These are phyloP conservation scores for Coccinonectria pachysandricola DNA, from an alignment of 2,329 filamentous ascomycete genomes.

Conservation along the genomic window DNA sequence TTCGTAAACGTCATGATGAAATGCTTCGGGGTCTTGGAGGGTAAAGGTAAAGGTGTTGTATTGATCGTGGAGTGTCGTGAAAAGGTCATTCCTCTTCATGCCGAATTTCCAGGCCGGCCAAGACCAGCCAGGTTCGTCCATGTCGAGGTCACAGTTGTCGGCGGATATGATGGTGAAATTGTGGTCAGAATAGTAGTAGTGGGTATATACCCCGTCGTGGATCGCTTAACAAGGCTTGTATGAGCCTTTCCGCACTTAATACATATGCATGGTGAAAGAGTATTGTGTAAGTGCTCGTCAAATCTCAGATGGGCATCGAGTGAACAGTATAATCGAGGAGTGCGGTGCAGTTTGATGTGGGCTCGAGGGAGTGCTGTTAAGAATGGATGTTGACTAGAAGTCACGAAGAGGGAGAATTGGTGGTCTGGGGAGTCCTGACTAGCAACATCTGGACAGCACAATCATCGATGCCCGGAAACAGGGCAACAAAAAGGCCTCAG, in stretches of 20 bases:
- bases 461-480: slow-evolving; percentile 14
- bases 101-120: slow-evolving; percentile 56
- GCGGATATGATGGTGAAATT: slow-evolving; percentile 7
- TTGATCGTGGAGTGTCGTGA: slow-evolving; percentile 46
- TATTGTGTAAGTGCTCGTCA: too few species aligned
- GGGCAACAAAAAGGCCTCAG: too few species aligned
- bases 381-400: too few species aligned
- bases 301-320: too few species aligned
- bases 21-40: slow-evolving; percentile 50
- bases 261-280: slow-evolving; percentile 16
- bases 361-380: slow-evolving; percentile 5
- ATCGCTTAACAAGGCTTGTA: slow-evolving; percentile 14
- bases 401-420: too few species aligned
- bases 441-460: too few species aligned
- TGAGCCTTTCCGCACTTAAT: slow-evolving; percentile 17
- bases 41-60: slow-evolving; percentile 48
- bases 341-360: slow-evolving; percentile 5
- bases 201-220: slow-evolving; percentile 12
- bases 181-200: too few species aligned
- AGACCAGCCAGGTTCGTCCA: slow-evolving; percentile 43
- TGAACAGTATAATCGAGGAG: slow-evolving; percentile 8
- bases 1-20: slow-evolving; percentile 52
- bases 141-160: slow-evolving; percentile 38
- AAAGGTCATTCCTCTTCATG: slow-evolving; percentile 49
- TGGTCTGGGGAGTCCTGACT: too few species aligned